Evolutionary conservation across 192 early-diverging fungal genomes (phyloP).

Genomic region (Rhizophagus clarus): DNA sequence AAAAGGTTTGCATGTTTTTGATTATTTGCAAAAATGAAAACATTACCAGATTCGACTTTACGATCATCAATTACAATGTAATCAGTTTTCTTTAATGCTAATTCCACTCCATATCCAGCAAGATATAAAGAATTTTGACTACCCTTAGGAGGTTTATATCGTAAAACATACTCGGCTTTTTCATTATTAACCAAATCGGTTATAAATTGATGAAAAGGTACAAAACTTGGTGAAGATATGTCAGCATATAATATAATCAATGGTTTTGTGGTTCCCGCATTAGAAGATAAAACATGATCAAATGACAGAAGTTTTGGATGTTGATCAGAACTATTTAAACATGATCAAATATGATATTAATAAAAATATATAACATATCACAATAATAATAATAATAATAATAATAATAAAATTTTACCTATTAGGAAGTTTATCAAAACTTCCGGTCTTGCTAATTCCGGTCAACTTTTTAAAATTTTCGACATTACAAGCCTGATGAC

Average conservation of each 20-base stretch:
- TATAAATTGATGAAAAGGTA: conserved; percentile 58
- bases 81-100: conserved; percentile 95
- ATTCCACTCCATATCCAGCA: conserved; percentile 90
- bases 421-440: conserved; percentile 25
- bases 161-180: conserved; percentile 65
- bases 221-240: conserved; percentile 59
- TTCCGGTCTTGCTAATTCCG: conserved; percentile 32
- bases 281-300: conserved; percentile 59
- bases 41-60: conserved; percentile 49
- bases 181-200: conserved; percentile 47
- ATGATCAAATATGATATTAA: not conserved
- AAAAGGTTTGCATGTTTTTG: not conserved
- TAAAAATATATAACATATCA: not conserved
- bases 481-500: conserved; percentile 65
- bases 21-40: not conserved
- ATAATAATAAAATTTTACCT: not conserved
- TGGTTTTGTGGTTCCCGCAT: conserved; percentile 3
- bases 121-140: conserved; percentile 51
- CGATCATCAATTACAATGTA: conserved; percentile 97
- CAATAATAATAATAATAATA: conserved; percentile 25
- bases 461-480: conserved; percentile 49
- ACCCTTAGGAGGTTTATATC: conserved; percentile 49
- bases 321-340: not conserved
- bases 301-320: conserved; percentile 49
- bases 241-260: conserved; percentile 80